phyloP scores from a whole-genome alignment of 805 yeast genomes.

The Myxozyma melibiosi region DNA sequence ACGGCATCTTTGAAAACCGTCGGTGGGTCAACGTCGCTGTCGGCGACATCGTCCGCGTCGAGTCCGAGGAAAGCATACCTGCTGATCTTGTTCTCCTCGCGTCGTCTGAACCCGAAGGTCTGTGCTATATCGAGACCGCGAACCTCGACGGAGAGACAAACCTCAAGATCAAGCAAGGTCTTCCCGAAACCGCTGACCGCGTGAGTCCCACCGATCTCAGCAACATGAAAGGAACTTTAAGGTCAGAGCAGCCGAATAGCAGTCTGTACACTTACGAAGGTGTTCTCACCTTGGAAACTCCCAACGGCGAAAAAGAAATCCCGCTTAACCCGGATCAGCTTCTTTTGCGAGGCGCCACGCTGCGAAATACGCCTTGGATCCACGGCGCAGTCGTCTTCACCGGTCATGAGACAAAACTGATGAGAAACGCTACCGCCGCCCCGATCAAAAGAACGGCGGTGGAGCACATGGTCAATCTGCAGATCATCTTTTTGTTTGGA shows the following conservation, averaged over 20 bases:
- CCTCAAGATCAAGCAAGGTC: conserved; percentile 88
- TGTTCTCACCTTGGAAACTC: conserved; percentile 57
- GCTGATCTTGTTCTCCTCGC: conserved; percentile 85
- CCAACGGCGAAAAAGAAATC: conserved; percentile 42
- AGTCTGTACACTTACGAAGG: conserved; percentile 95
- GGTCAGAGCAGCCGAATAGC: conserved; percentile 92
- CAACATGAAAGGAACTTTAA: conserved; percentile 58
- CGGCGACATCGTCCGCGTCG: conserved; percentile 86
- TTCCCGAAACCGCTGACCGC: conserved; percentile 70
- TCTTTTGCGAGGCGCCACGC: conserved; percentile 90
- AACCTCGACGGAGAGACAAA: conserved; percentile 98
- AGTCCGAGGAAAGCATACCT: conserved; percentile 87
- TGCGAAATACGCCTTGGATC: conserved; percentile 93
- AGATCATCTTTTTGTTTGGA: conserved; percentile 83
- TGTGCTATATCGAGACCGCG: conserved; percentile 96
- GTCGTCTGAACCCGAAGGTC: conserved; percentile 97
- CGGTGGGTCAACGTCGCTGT: conserved; percentile 88
- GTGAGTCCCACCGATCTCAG: conserved; percentile 66
- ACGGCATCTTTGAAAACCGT: conserved; percentile 64
- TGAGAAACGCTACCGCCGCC: conserved; percentile 98
- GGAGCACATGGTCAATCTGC: conserved; percentile 90
- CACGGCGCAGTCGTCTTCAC: conserved; percentile 93
- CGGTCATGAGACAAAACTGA: conserved; percentile 96
- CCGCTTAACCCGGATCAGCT: conserved; percentile 90
- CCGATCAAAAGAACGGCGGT: conserved; percentile 97